Evolutionary conservation across 805 yeast species (phyloP).

Genomic region (Sugiyamaella lignohabitans): DNA sequence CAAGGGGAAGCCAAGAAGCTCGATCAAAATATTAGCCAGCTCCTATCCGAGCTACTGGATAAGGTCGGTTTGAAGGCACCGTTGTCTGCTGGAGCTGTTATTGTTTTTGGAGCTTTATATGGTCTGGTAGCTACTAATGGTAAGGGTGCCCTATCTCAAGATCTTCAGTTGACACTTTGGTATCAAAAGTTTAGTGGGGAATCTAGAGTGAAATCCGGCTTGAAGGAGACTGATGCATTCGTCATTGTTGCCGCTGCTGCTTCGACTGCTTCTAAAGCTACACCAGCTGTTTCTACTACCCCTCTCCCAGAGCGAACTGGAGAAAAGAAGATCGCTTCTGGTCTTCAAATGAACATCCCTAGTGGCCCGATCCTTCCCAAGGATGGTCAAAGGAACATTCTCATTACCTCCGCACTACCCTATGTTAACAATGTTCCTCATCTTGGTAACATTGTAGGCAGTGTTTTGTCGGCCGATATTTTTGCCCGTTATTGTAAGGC

Average conservation of each 20-base stretch:
- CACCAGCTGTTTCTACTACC: conserved; percentile 32
- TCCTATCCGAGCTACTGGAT: conserved; percentile 23
- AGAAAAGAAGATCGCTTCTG: conserved; percentile 16
- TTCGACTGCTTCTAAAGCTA: conserved; percentile 11
- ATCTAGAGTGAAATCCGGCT: conserved; percentile 25
- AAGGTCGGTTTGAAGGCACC: conserved; percentile 18
- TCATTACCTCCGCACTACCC: conserved; percentile 94
- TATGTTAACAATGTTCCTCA: conserved; percentile 98
- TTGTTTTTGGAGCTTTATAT: conserved; percentile 40
- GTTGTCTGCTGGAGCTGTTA: conserved; percentile 36
- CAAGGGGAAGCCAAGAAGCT: conserved; percentile 24
- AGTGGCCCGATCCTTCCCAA: conserved; percentile 52
- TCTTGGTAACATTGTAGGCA: conserved; percentile 93
- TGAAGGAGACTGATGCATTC: conserved; percentile 10
- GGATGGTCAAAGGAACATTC: conserved; percentile 65
- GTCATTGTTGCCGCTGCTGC: conserved; percentile 6
- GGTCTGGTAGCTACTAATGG: conserved; percentile 33
- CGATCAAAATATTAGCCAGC: conserved; percentile 17
- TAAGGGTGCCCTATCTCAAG: conserved; percentile 27
- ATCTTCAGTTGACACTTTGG: conserved; percentile 29
- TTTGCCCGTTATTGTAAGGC: conserved; percentile 84
- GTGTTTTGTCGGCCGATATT: conserved; percentile 91
- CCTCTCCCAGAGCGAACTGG: conserved; percentile 39
- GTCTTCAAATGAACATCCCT: conserved; percentile 11
- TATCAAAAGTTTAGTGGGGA: conserved; percentile 28